phyloP scores from a whole-genome alignment of 345 rosid genomes.

The Melaleuca alternifolia region DNA sequence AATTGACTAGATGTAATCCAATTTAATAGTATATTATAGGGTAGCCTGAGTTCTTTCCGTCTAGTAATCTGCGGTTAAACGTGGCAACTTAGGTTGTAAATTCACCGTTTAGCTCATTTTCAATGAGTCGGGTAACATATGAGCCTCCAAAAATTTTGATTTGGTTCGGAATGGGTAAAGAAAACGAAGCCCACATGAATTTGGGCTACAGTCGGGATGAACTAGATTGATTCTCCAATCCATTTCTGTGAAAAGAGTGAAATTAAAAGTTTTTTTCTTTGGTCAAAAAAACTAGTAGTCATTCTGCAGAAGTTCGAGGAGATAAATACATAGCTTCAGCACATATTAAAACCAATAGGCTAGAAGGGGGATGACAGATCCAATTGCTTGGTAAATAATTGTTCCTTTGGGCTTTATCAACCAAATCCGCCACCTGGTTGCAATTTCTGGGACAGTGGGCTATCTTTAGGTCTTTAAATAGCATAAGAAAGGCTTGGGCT shows the following conservation, averaged over 20 bases:
- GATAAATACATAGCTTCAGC: too few species aligned
- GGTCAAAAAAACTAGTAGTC: too few species aligned
- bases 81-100: background rate
- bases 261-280: background rate
- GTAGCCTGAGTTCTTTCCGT: background rate
- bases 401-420: too few species aligned
- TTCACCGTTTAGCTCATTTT: background rate
- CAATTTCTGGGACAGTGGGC: too few species aligned
- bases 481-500: too few species aligned
- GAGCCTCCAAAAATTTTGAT: background rate
- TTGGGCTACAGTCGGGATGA: background rate
- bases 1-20: background rate
- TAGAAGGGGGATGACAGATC: too few species aligned
- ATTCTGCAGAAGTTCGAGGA: too few species aligned
- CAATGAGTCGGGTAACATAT: background rate
- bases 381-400: too few species aligned
- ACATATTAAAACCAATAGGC: too few species aligned
- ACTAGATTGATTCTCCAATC: background rate
- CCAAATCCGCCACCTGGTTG: too few species aligned
- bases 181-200: background rate
- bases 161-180: background rate
- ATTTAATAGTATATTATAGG: background rate
- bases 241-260: background rate
- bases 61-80: background rate
- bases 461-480: too few species aligned